Conservation (phyloP, 2,329 filamentous ascomycete genomes). For the Epichloe amarillans region DNA sequence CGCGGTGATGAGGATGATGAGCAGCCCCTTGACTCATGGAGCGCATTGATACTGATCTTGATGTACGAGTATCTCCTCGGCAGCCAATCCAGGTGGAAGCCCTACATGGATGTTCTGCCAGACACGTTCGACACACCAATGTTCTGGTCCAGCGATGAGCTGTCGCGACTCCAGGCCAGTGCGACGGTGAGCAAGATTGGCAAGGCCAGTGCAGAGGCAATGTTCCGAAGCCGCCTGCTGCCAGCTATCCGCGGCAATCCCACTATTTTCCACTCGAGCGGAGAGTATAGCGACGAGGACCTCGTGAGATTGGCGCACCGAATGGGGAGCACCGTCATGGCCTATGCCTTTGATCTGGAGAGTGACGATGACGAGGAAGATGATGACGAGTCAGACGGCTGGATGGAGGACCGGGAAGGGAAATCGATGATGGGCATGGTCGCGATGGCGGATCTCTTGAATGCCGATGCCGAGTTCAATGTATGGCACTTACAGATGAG, state of each 20-base stretch:
- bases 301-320: constrained; percentile 49
- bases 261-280: constrained; percentile 27
- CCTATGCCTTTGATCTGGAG: constrained; percentile 77
- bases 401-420: constrained; percentile 49
- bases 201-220: constrained; percentile 53
- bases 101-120: constrained; percentile 68
- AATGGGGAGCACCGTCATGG: constrained; percentile 84
- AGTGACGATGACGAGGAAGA: constrained; percentile 39
- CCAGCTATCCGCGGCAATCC: constrained; percentile 34
- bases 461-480: constrained; percentile 81
- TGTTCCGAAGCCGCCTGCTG: constrained; percentile 46
- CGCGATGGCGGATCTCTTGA: constrained; percentile 79
- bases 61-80: constrained; percentile 58
- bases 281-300: constrained; percentile 26
- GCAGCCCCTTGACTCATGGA: constrained; percentile 37
- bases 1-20: constrained; percentile 21
- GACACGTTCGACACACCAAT: constrained; percentile 68
- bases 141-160: constrained; percentile 68
- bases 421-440: constrained; percentile 68
- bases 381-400: constrained; percentile 49
- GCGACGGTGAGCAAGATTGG: constrained; percentile 67
- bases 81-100: constrained; percentile 53
- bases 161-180: constrained; percentile 62
- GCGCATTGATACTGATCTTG: constrained; percentile 59
- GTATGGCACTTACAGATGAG: constrained; percentile 27